Conservation (phyloP, 1,284 basidiomycete genomes). For the Takashimella tepidaria region DNA sequence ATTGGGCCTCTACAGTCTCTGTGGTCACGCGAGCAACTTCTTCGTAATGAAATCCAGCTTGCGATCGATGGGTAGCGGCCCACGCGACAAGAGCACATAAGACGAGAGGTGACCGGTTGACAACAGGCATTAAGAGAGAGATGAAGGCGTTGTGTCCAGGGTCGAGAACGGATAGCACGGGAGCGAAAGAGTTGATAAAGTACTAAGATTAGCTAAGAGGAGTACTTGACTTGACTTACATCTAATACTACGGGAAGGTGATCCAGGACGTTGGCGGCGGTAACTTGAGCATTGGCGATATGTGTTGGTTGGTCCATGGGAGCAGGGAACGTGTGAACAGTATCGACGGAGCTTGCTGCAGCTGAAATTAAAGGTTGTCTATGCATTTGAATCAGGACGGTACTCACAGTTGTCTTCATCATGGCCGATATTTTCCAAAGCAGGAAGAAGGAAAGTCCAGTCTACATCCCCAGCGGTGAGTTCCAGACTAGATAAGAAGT, state of each 20-base stretch:
- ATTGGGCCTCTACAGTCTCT: constrained; percentile 26
- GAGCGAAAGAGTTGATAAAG: constrained; percentile 30
- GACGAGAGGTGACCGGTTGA: constrained; percentile 25
- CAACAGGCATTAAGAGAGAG: constrained; percentile 23
- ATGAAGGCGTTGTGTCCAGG: constrained; percentile 24
- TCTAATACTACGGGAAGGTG: constrained; percentile 17
- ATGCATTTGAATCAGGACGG: too few species aligned
- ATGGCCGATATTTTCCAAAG: neutral
- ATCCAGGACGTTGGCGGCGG: constrained; percentile 16
- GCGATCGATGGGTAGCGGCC: constrained; percentile 28
- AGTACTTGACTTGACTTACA: constrained; percentile 2
- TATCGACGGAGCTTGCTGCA: neutral
- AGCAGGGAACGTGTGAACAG: neutral
- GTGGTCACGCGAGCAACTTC: constrained; percentile 26
- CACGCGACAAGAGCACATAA: constrained; percentile 31
- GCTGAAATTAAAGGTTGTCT: too few species aligned
- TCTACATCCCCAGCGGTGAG: neutral
- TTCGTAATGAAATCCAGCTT: constrained; percentile 25
- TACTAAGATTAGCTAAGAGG: constrained; percentile 13
- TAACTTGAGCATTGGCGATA: constrained; percentile 4
- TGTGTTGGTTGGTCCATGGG: neutral
- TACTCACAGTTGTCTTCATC: neutral
- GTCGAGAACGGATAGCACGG: constrained; percentile 28
- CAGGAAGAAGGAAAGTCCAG: neutral
- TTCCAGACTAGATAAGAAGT: neutral